Conservation (phyloP, 1,284 basidiomycete species). For the Macrocystidia cucumis region DNA sequence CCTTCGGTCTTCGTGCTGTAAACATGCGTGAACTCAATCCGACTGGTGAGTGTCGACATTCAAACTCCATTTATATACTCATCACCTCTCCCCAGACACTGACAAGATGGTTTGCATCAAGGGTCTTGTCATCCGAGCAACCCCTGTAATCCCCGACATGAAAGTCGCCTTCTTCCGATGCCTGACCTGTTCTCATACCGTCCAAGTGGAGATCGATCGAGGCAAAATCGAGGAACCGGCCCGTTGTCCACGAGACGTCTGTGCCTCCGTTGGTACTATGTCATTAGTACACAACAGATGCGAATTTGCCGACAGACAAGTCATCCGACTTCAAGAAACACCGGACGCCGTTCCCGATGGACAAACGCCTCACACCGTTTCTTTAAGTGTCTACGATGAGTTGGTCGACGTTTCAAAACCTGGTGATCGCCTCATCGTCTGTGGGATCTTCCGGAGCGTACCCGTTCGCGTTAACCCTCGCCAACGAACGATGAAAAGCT, state of each 20-base stretch:
- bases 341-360: conserved; percentile 97
- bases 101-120: conserved; percentile 96
- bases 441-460: conserved; percentile 92
- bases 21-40: conserved; percentile 94
- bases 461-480: conserved; percentile 92
- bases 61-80: neutral
- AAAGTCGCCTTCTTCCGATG: conserved; percentile 98
- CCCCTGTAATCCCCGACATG: conserved; percentile 98
- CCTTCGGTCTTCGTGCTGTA: conserved; percentile 75
- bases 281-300: conserved; percentile 95
- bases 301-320: conserved; percentile 93
- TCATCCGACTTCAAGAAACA: conserved; percentile 93
- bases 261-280: conserved; percentile 84
- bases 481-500: conserved; percentile 85
- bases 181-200: conserved; percentile 91
- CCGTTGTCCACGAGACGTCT: conserved; percentile 89
- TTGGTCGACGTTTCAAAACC: conserved; percentile 94
- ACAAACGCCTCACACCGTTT: conserved; percentile 96
- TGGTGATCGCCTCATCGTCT: conserved; percentile 87
- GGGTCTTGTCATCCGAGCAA: conserved; percentile 95
- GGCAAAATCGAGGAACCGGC: conserved; percentile 93
- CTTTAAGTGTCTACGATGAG: conserved; percentile 94
- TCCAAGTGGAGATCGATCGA: conserved; percentile 92
- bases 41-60: conserved; percentile 55
- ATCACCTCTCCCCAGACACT: conserved; percentile 57